These are phyloP conservation scores for Pharus latifolius DNA, from an alignment of 176 grass and related monocot species.

Conservation along the genomic window DNA sequence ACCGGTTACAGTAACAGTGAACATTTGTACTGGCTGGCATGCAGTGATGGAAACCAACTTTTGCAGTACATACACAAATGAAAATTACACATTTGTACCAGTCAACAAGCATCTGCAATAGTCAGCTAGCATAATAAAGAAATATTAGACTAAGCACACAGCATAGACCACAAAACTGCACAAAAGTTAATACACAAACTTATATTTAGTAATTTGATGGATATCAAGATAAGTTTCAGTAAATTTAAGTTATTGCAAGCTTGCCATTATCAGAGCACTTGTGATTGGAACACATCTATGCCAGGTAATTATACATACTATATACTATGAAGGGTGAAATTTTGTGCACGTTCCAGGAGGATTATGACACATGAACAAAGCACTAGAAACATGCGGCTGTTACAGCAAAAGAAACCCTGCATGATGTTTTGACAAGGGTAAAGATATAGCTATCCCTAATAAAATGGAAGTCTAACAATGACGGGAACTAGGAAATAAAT, in stretches of 20 bases:
- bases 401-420: conserved; percentile 10
- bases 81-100: no score
- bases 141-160: not conserved
- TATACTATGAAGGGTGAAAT: conserved; percentile 18
- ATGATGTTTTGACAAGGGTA: conserved; percentile 18
- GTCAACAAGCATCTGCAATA: not conserved
- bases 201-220: not conserved
- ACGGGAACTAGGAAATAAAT: conserved; percentile 13
- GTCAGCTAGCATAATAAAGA: not conserved
- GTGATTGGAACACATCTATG: not conserved
- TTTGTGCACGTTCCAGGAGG: conserved; percentile 15
- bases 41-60: no score
- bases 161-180: not conserved
- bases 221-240: not conserved
- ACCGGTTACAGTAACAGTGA: no score
- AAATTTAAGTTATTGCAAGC: not conserved
- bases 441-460: conserved; percentile 22
- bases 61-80: no score
- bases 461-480: not conserved
- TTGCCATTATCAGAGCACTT: not conserved
- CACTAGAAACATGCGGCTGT: conserved; percentile 19
- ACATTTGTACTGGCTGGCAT: no score
- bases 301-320: conserved; percentile 20
- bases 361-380: conserved; percentile 16
- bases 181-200: not conserved